Conservation (phyloP, 768 basidiomycete species). For the Phaeolepiota aurea region DNA sequence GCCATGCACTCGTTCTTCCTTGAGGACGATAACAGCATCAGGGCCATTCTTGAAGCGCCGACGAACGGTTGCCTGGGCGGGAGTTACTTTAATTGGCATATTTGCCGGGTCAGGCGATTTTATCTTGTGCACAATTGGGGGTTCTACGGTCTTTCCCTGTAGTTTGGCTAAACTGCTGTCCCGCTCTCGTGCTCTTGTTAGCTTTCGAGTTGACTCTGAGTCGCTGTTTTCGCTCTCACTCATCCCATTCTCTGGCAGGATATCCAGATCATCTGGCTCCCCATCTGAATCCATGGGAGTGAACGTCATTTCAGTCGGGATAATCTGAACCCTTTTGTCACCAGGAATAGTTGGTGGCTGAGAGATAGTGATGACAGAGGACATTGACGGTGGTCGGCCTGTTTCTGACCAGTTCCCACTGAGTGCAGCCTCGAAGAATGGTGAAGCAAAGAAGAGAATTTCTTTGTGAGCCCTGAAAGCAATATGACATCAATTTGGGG, state of each 20-base stretch:
- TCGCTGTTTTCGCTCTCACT: slow-evolving; percentile 24
- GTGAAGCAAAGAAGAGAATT: slow-evolving; percentile 86
- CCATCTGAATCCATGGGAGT: slow-evolving; percentile 45
- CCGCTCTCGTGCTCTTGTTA: slow-evolving; percentile 27
- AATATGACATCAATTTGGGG: too few species aligned
- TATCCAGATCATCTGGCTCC: slow-evolving; percentile 37
- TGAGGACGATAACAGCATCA: slow-evolving; percentile 82
- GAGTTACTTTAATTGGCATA: slow-evolving; percentile 19
- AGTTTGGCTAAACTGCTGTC: slow-evolving; percentile 55
- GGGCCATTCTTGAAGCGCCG: slow-evolving; percentile 42
- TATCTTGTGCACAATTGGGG: slow-evolving; percentile 6
- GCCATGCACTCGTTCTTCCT: slow-evolving; percentile 69
- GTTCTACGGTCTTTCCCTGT: slow-evolving; percentile 24
- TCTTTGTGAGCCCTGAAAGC: slow-evolving; percentile 93
- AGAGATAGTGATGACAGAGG: slow-evolving; percentile 78
- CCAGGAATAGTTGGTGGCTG: slow-evolving; percentile 60
- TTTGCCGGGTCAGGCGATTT: slow-evolving; percentile 25
- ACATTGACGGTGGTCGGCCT: slow-evolving; percentile 69
- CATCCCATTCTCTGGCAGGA: slow-evolving; percentile 29
- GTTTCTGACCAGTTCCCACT: slow-evolving; percentile 93
- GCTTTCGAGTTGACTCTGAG: slow-evolving; percentile 14
- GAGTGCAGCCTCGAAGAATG: slow-evolving; percentile 87
- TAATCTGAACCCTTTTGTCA: slow-evolving; percentile 28
- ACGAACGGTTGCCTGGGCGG: slow-evolving; percentile 30
- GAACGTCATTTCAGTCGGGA: slow-evolving; percentile 50